Evolutionary conservation across 2,329 filamentous ascomycete species (phyloP).

Genomic region (Verticillium tricorpus): DNA sequence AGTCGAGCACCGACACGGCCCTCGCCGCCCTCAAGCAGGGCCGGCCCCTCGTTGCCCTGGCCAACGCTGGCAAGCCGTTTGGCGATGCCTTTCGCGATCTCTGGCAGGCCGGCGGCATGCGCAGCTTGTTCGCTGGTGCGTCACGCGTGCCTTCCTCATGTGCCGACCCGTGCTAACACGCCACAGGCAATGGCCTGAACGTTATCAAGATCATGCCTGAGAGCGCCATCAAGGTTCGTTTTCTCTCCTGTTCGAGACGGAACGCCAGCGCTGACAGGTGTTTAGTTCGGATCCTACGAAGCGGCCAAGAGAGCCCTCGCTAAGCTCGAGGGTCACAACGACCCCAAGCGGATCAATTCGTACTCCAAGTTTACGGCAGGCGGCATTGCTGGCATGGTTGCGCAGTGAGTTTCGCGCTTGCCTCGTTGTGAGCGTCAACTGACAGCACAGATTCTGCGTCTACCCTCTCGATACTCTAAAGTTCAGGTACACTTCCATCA

Average conservation of each 20-base stretch:
- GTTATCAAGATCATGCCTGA: constrained; percentile 98
- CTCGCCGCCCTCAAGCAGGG: constrained; percentile 67
- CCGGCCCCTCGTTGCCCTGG: constrained; percentile 58
- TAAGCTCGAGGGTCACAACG: constrained; percentile 79
- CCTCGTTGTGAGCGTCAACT: neutral
- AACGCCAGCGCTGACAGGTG: neutral
- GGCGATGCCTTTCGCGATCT: constrained; percentile 69
- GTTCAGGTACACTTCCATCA: constrained; percentile 39
- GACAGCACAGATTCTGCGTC: constrained; percentile 67
- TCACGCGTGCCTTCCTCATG: neutral
- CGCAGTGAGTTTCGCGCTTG: constrained; percentile 58
- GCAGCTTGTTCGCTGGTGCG: constrained; percentile 89
- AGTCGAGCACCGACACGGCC: constrained; percentile 51
- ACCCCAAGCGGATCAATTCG: constrained; percentile 73
- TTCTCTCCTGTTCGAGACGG: neutral
- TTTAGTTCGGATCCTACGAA: constrained; percentile 92
- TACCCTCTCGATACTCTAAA: constrained; percentile 88
- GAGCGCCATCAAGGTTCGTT: constrained; percentile 75
- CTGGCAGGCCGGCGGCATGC: constrained; percentile 79
- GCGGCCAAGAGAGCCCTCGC: constrained; percentile 86
- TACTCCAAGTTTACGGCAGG: constrained; percentile 89
- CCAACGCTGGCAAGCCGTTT: constrained; percentile 65
- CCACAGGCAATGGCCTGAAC: constrained; percentile 85
- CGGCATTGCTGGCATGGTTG: constrained; percentile 87
- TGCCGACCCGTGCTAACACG: neutral